phyloP scores from a whole-genome alignment of 345 rosid genomes.

The Cardamine occulta region DNA sequence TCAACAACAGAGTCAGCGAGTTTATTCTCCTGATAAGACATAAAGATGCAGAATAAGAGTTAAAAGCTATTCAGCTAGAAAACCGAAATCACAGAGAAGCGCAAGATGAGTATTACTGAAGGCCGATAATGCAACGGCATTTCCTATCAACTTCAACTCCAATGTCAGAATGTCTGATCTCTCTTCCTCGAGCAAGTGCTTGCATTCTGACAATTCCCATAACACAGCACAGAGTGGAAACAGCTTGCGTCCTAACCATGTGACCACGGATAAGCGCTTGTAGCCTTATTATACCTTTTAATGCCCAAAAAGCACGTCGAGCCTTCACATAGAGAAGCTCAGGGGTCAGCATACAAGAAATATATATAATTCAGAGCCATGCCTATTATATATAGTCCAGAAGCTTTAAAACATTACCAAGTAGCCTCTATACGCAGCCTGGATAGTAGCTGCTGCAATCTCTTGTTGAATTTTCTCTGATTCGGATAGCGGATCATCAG shows the following conservation, averaged over 20 bases:
- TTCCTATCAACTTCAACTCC: conserved; percentile 39
- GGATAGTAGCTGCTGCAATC: conserved; percentile 67
- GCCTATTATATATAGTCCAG: background rate
- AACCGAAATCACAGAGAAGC: background rate
- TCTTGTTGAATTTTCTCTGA: conserved; percentile 61
- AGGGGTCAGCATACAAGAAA: background rate
- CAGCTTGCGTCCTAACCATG: conserved; percentile 51
- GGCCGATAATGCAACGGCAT: conserved; percentile 39
- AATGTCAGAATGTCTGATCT: conserved; percentile 31
- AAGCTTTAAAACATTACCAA: conserved; percentile 34
- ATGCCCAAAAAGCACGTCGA: conserved; percentile 40
- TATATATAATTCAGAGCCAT: background rate
- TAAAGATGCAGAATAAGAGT: conserved; percentile 3
- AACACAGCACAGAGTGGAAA: conserved; percentile 42
- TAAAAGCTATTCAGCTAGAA: conserved; percentile 9
- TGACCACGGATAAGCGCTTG: conserved; percentile 57
- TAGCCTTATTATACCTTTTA: conserved; percentile 54
- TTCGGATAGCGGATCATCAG: conserved; percentile 45
- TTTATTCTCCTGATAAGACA: conserved; percentile 52
- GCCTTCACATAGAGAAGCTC: conserved; percentile 34
- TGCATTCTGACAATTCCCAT: conserved; percentile 45
- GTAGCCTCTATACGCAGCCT: conserved; percentile 65
- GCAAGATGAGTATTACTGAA: conserved; percentile 48
- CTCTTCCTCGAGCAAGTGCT: conserved; percentile 45
- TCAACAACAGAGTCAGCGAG: conserved; percentile 40